These are phyloP conservation scores for Iris macrosiphon DNA, from an alignment of 106 monocot species.

Conservation along the genomic window DNA sequence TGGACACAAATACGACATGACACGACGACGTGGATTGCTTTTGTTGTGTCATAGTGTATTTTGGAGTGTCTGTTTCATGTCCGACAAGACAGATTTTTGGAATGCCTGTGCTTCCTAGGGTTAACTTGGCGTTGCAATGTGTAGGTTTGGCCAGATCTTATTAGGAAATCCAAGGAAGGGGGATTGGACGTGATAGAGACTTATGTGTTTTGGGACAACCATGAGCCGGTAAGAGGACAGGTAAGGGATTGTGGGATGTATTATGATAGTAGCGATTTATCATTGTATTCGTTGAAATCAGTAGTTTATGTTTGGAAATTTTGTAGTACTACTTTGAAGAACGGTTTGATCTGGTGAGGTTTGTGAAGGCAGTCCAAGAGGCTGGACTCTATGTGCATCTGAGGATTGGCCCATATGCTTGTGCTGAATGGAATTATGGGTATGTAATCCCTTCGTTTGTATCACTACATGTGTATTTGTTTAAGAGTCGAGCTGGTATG, in stretches of 20 bases:
- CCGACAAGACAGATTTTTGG: too few relatives aligned
- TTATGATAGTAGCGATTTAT: neutral
- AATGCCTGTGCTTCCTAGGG: neutral
- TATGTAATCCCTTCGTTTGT: neutral
- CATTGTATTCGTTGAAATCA: neutral
- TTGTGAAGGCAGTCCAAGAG: conserved; percentile 32
- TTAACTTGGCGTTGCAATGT: neutral
- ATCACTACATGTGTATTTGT: too few relatives aligned
- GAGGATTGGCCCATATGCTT: conserved; percentile 51
- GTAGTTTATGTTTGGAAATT: neutral
- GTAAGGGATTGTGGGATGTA: neutral
- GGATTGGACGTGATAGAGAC: conserved; percentile 37
- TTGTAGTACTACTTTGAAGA: conserved; percentile 42
- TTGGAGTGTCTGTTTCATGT: too few relatives aligned
- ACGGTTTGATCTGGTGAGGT: conserved; percentile 35
- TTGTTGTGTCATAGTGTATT: neutral
- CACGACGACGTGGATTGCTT: too few relatives aligned
- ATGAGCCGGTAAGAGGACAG: conserved; percentile 20
- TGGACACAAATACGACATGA: too few relatives aligned
- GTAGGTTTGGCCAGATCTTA: conserved; percentile 35
- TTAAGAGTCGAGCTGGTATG: too few relatives aligned
- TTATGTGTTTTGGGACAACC: conserved; percentile 43
- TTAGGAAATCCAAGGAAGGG: conserved; percentile 20
- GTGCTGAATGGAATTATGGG: conserved; percentile 65
- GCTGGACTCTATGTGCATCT: conserved; percentile 40